Conservation (phyloP, 1,139 yeast genomes). For the Cylindricascospora bacillispora region DNA sequence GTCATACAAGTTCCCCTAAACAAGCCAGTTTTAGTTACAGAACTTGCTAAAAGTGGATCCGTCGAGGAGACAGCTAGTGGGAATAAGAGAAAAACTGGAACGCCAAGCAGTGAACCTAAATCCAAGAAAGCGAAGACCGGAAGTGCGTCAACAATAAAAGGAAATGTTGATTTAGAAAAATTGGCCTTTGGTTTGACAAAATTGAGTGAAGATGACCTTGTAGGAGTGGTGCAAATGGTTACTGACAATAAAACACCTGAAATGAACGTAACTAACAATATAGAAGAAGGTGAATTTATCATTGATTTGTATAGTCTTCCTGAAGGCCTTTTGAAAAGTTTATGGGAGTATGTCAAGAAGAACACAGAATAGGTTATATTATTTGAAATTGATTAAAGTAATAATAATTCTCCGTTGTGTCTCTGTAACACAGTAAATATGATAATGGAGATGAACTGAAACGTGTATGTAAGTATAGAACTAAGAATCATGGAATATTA, state of each 20-base stretch:
- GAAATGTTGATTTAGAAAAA: conserved; percentile 74
- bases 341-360: conserved; percentile 89
- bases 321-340: conserved; percentile 76
- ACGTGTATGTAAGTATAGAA: too few species aligned
- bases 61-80: conserved; percentile 29
- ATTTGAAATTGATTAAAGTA: neutral
- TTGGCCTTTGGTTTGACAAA: conserved; percentile 84
- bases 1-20: conserved; percentile 61
- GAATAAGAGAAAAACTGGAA: conserved; percentile 29
- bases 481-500: too few species aligned
- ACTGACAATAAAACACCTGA: conserved; percentile 92
- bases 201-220: conserved; percentile 80
- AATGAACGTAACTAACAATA: conserved; percentile 92
- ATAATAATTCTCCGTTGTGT: too few species aligned
- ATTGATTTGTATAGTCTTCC: conserved; percentile 94
- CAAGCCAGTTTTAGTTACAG: conserved; percentile 59
- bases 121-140: conserved; percentile 49
- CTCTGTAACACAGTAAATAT: too few species aligned
- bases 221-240: conserved; percentile 94
- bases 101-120: conserved; percentile 31
- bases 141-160: conserved; percentile 38
- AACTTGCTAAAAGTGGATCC: conserved; percentile 70
- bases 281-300: conserved; percentile 93
- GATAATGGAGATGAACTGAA: too few species aligned
- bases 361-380: conserved; percentile 28